Base-by-base conservation (phyloP, 495 filamentous ascomycete genomes). In the Lindgomyces ingoldianus region DNA sequence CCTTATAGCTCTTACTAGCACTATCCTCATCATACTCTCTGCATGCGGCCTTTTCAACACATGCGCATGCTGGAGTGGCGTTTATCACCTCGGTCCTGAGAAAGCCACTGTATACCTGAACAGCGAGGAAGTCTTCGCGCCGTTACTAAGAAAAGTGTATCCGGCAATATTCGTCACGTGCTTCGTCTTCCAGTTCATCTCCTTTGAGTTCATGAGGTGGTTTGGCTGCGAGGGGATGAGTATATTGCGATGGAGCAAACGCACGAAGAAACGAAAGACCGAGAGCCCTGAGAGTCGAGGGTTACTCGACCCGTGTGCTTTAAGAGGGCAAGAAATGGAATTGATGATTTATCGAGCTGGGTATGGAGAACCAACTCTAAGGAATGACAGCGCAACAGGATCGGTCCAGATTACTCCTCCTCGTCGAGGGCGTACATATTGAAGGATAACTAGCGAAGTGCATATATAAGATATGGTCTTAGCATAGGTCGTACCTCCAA, bases 31-130 rank as follows among this genome's bases (percentile, higher is more conserved):
- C 25, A 52, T 52, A 14, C 18, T 52, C 3, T 52, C 49, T 9
- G 49, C 12, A 8, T 52, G 49, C 24, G 49, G 49, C 19, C 10
- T 52, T 4, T 52, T 19, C 49, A 52, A 52, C 25, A 52, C 49
- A 25, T 52, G 49, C 18, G 11, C 4, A 10, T 52, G 49, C 49
- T 52, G 49, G 49, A 25, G 21, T 18, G 49, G 49, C 8, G 3
- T 25, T 8, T 27, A 29, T 3, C 16, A 16, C 25, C 22, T 16
- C 8, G 10, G 3, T 11, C 16, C 16, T 16, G 14, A 16, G 16
- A 24, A 52, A 52, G 49, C 49, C 9, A 9, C 14, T 9, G 14
- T 52, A 16, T 9, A 24, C 14, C 49, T 52, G 10, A 49, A 49
- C 49, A 52, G 25, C 25, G 9, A 3, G 21, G 25, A 24, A 16